Evolutionary conservation across 306 rosid genomes (phyloP).

Genomic region (Pyrus pyrifolia): DNA sequence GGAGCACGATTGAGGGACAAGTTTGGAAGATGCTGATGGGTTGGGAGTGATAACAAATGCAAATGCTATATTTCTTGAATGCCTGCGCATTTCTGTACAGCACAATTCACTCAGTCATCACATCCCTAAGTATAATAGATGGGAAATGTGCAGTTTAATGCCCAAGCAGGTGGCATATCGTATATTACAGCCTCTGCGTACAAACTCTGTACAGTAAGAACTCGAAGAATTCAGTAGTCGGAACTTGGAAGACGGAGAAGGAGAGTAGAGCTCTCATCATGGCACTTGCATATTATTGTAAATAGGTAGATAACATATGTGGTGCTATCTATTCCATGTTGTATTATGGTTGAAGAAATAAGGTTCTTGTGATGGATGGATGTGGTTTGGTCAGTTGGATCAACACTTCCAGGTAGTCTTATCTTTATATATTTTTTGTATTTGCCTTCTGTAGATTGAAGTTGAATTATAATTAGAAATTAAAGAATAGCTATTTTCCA

Average conservation of each 20-base stretch:
- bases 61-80: slow-evolving; percentile 8
- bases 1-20: slow-evolving; percentile 57
- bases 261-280: slow-evolving; percentile 6
- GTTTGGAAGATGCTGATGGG: slow-evolving; percentile 97
- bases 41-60: slow-evolving; percentile 51
- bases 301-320: slow-evolving; percentile 22
- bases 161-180: slow-evolving; percentile 3
- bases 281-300: slow-evolving; percentile 23
- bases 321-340: neutral
- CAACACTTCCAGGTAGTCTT: neutral
- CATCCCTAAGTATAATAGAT: slow-evolving; percentile 22
- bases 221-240: slow-evolving; percentile 14
- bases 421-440: neutral
- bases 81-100: slow-evolving; percentile 31
- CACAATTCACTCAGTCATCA: slow-evolving; percentile 12
- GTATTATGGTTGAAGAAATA: neutral
- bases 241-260: slow-evolving; percentile 9
- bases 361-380: neutral
- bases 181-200: slow-evolving; percentile 14
- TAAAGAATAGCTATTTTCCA: neutral
- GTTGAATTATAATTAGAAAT: neutral
- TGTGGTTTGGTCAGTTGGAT: no score
- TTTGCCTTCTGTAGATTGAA: neutral
- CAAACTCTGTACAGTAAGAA: slow-evolving; percentile 28
- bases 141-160: slow-evolving; percentile 6